phyloP scores from a whole-genome alignment of 2,329 filamentous ascomycete genomes.

The Lecanicillium sp. region DNA sequence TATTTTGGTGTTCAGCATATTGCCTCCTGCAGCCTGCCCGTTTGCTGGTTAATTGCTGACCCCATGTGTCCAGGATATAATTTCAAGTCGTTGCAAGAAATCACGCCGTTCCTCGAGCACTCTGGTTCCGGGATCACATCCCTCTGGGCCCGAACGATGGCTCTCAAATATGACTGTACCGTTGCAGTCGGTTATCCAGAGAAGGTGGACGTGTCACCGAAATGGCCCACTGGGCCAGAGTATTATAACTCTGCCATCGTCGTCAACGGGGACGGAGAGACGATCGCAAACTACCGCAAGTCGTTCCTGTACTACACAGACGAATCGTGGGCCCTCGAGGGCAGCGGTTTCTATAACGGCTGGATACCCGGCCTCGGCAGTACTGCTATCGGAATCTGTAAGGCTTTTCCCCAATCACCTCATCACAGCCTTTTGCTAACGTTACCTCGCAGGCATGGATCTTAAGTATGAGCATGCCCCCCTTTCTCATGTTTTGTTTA shows the following conservation, averaged over 20 bases:
- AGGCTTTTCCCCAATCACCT: neutral
- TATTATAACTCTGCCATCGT: constrained; percentile 49
- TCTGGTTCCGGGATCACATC: constrained; percentile 58
- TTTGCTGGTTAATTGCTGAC: too few relatives aligned
- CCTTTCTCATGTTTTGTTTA: neutral
- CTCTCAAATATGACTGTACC: constrained; percentile 56
- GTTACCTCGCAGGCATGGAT: neutral
- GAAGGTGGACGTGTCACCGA: constrained; percentile 41
- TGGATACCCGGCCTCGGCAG: constrained; percentile 34
- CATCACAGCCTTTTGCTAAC: neutral
- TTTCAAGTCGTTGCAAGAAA: constrained; percentile 60
- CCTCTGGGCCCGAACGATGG: constrained; percentile 61
- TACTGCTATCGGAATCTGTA: constrained; percentile 44
- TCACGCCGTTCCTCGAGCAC: constrained; percentile 60
- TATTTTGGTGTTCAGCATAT: too few relatives aligned
- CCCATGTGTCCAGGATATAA: constrained; percentile 56
- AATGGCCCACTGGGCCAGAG: constrained; percentile 43
- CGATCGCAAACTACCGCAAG: constrained; percentile 53
- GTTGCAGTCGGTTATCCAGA: constrained; percentile 72
- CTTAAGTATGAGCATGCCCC: neutral
- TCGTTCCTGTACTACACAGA: constrained; percentile 47
- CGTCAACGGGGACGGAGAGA: constrained; percentile 51
- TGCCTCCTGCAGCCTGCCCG: too few relatives aligned
- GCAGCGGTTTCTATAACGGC: constrained; percentile 35
- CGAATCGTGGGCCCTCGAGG: constrained; percentile 49